phyloP scores from a whole-genome alignment of 2,329 filamentous ascomycete genomes.

The Cladosporium colombiae region DNA sequence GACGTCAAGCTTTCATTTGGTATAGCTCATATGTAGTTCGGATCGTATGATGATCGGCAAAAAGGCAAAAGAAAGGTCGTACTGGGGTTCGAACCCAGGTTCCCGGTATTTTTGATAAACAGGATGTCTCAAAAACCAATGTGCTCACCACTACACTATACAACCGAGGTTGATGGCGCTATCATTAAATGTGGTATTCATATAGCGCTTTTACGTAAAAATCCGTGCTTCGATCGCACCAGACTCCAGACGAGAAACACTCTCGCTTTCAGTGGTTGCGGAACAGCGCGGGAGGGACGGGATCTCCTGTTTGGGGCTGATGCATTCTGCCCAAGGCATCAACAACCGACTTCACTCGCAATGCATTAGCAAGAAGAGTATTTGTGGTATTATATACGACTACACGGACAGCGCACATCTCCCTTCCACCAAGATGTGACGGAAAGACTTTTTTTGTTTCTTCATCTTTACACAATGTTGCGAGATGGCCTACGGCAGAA shows the following conservation, averaged over 20 bases:
- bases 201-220: background rate
- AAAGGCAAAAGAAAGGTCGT: background rate
- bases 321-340: too few species aligned
- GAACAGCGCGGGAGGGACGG: too few species aligned
- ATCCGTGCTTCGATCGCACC: background rate
- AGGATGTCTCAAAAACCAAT: conserved; percentile 1
- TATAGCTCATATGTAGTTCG: background rate
- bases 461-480: too few species aligned
- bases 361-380: too few species aligned
- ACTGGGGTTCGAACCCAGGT: conserved; percentile 11
- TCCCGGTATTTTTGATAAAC: background rate
- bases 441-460: too few species aligned
- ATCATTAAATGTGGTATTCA: background rate
- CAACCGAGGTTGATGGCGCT: background rate
- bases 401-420: too few species aligned
- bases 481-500: too few species aligned
- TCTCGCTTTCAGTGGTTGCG: too few species aligned
- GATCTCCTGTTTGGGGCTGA: too few species aligned
- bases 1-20: background rate
- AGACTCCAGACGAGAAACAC: background rate
- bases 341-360: too few species aligned
- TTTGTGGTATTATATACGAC: too few species aligned
- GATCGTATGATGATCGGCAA: background rate
- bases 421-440: too few species aligned
- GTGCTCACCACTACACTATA: conserved; percentile 11